A percentile compares a stretch with the other conserved stretches of the same genome.
These are phyloP conservation scores for Carex arenaria DNA, from an alignment of 202 grass and related monocot genomes.

Conservation along the genomic window DNA sequence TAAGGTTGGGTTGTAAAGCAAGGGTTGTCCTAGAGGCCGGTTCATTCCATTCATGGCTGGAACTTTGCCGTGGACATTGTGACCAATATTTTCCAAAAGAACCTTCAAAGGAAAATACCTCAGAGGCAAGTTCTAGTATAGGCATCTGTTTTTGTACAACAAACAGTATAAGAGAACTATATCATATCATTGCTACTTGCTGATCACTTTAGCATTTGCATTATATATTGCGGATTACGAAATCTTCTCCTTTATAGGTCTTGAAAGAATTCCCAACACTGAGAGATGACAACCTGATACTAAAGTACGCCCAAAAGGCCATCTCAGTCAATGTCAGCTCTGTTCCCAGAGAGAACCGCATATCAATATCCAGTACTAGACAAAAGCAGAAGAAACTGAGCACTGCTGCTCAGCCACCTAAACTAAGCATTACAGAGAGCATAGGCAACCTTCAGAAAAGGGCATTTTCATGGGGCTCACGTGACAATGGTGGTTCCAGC, in stretches of 20 bases:
- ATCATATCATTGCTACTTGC: background rate
- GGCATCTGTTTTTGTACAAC: background rate
- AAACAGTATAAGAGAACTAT: background rate
- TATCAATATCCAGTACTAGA: constrained; percentile 46
- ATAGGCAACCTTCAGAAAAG: constrained; percentile 86
- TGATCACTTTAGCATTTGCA: background rate
- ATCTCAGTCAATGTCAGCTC: constrained; percentile 63
- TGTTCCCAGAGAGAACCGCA: constrained; percentile 56
- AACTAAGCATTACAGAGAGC: constrained; percentile 79
- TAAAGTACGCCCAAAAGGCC: constrained; percentile 75
- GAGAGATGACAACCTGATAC: constrained; percentile 82
- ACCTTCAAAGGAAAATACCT: background rate
- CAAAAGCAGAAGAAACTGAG: constrained; percentile 60
- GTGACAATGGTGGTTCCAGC: constrained; percentile 53
- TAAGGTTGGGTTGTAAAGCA: background rate
- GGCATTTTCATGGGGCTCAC: constrained; percentile 82
- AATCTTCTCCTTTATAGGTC: constrained; percentile 55
- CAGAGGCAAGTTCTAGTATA: background rate
- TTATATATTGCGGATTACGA: constrained; percentile 22
- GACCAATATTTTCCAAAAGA: background rate
- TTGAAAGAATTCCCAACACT: constrained; percentile 85
- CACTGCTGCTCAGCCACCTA: constrained; percentile 33
- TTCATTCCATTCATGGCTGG: background rate
- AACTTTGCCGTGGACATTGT: background rate
- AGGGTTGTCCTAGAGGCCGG: background rate